Evolutionary conservation across 2,329 filamentous ascomycete genomes (phyloP), one percentile per base, ranked within the genome.

Genomic region (Aspergillus sp.): DNA sequence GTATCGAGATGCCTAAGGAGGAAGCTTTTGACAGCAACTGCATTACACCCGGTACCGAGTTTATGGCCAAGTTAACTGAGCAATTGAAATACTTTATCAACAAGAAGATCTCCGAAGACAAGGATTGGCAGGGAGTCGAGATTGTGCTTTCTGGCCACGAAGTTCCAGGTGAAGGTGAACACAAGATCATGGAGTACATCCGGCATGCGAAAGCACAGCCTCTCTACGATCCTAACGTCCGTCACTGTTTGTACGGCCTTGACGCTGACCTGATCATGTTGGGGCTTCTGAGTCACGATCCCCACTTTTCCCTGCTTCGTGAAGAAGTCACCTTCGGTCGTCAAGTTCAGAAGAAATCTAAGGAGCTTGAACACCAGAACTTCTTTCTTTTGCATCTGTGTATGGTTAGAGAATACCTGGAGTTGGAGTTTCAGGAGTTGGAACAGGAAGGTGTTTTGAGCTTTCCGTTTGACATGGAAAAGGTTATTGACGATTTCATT

Each of bases 151-250:
- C 95, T 5, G 95, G 96, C 57, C 96, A 99, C 74, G 96, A 99
- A 78, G 94, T 98, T 25, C 95, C 95, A 6, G 95, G 95, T 70
- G 96, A 99, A 79, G 95, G 95, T 70, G 95, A 99, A 78, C 95
- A 99, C 82, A 99, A 99, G 81, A 97, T 99, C 79, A 99, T 99
- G 95, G 96, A 99, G 79, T 99, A 99, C 78, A 99, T 99, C 77
- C 91, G 95, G 69, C 91, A 96, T 78, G 91, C 95, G 64, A 98
- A 98, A 82, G 92, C 94, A 52, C 95, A 99, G 77, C 91, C 91
- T 2, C 87, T 89, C 65, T 99, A 99, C 78, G 89, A 97, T 75
- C 86, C 91, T 53, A 98, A 99, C 72, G 87, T 97, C 63, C 91
- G 95, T 60, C 95, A 99, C 79, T 99, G 96, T 78, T 84, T 99